phyloP scores from a whole-genome alignment of 139 green algal species.

The Picochlorum sp. region DNA sequence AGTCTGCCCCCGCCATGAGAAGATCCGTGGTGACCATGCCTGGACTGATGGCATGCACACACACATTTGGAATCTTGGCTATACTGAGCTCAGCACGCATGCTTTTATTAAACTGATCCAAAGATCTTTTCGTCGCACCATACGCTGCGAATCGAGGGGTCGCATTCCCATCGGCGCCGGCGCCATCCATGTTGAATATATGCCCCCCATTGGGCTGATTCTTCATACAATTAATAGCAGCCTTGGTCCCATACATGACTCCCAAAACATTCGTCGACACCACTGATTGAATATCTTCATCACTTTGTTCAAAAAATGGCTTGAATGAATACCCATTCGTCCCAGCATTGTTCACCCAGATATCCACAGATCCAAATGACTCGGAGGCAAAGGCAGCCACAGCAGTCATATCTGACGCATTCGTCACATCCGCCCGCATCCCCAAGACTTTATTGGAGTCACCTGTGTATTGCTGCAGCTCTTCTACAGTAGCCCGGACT shows the following conservation, averaged over 20 bases:
- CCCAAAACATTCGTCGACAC: constrained; percentile 89
- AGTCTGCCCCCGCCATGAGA: constrained; percentile 75
- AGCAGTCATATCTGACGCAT: constrained; percentile 40
- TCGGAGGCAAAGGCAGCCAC: constrained; percentile 54
- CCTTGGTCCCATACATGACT: constrained; percentile 79
- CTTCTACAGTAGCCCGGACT: constrained; percentile 37
- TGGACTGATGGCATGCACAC: constrained; percentile 76
- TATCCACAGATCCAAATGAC: constrained; percentile 24
- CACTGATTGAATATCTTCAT: constrained; percentile 66
- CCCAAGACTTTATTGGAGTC: constrained; percentile 26
- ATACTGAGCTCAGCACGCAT: constrained; percentile 40
- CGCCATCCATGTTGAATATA: constrained; percentile 93
- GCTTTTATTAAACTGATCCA: constrained; percentile 74
- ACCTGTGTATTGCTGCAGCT: constrained; percentile 27
- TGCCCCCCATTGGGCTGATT: constrained; percentile 71
- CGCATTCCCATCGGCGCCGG: constrained; percentile 60
- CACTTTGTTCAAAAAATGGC: constrained; percentile 49
- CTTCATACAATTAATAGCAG: constrained; percentile 81
- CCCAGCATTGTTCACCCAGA: constrained; percentile 67
- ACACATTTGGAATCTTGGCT: constrained; percentile 56
- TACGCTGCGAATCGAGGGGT: constrained; percentile 89
- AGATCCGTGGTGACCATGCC: constrained; percentile 94
- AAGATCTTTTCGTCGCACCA: constrained; percentile 82
- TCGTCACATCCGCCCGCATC: constrained; percentile 51
- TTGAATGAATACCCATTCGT: constrained; percentile 83